Percentiles rank a stretch among this genome's conserved stretches.
These are phyloP conservation scores for Gossypium mustelinum DNA, from an alignment of 345 rosid species.

Conservation along the genomic window DNA sequence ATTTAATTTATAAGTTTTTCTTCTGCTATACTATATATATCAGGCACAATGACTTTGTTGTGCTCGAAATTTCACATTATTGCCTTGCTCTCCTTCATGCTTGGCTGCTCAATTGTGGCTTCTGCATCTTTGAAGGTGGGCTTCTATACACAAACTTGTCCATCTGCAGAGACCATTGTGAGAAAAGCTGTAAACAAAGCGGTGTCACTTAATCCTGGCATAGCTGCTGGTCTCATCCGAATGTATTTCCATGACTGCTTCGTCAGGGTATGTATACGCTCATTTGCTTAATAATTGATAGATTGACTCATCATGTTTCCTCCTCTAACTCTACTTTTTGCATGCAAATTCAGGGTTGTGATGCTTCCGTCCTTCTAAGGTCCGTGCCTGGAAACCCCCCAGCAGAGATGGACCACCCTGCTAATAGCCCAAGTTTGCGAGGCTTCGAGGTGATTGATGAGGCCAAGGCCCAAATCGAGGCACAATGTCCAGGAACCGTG, in stretches of 20 bases:
- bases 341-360: neutral
- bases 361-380: constrained; percentile 40
- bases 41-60: neutral
- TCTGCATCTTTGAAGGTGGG: constrained; percentile 22
- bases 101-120: neutral
- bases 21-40: neutral
- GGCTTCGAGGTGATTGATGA: constrained; percentile 48
- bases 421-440: constrained; percentile 35
- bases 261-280: constrained; percentile 8
- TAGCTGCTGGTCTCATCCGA: constrained; percentile 36
- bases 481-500: constrained; percentile 32
- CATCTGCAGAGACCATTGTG: constrained; percentile 22
- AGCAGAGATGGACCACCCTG: constrained; percentile 33
- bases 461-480: constrained; percentile 37
- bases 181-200: constrained; percentile 25
- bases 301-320: neutral
- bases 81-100: neutral
- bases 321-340: neutral
- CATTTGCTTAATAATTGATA: neutral
- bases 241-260: constrained; percentile 30
- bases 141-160: constrained; percentile 25
- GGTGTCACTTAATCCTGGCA: constrained; percentile 16
- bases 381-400: constrained; percentile 20
- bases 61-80: neutral
- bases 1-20: neutral